These are phyloP conservation scores for Centella asiatica DNA, from an alignment of 129 eudicot genomes.

Conservation along the genomic window DNA sequence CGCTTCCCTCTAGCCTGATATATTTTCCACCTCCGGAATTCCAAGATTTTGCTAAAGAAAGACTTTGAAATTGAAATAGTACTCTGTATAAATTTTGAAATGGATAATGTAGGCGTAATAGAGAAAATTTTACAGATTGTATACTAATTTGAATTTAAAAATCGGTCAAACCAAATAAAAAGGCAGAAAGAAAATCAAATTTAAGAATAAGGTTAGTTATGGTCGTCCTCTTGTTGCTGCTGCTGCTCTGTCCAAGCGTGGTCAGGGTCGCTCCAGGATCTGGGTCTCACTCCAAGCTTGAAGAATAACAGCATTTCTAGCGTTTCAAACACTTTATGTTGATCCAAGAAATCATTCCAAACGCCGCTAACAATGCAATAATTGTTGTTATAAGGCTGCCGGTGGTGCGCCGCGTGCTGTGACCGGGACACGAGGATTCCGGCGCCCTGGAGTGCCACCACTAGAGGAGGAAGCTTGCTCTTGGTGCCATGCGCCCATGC, in stretches of 20 bases:
- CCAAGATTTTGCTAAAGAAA: too few relatives aligned
- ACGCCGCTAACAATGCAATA: constrained; percentile 89
- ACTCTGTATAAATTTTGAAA: too few relatives aligned
- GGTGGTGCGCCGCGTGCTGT: constrained; percentile 77
- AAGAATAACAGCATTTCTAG: constrained; percentile 71
- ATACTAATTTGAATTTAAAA: too few relatives aligned
- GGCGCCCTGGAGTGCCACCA: constrained; percentile 58
- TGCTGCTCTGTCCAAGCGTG: constrained; percentile 56
- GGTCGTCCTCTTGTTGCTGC: too few relatives aligned
- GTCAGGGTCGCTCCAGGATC: constrained; percentile 81
- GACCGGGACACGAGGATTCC: constrained; percentile 60
- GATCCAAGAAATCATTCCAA: constrained; percentile 72
- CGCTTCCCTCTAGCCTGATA: too few relatives aligned
- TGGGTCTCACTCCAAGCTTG: constrained; percentile 62
- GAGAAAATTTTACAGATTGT: too few relatives aligned
- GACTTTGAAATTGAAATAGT: too few relatives aligned
- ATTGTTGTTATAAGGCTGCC: constrained; percentile 57
- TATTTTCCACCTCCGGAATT: too few relatives aligned
- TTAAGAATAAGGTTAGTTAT: too few relatives aligned
- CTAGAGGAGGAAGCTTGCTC: constrained; percentile 61
- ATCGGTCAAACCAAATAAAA: too few relatives aligned
- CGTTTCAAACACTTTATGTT: constrained; percentile 56
- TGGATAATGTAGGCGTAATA: too few relatives aligned
- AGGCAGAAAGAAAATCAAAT: too few relatives aligned
- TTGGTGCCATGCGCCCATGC: constrained; percentile 89